Conservation (phyloP, 208 protist species). For the Entamoeba histolytica region DNA sequence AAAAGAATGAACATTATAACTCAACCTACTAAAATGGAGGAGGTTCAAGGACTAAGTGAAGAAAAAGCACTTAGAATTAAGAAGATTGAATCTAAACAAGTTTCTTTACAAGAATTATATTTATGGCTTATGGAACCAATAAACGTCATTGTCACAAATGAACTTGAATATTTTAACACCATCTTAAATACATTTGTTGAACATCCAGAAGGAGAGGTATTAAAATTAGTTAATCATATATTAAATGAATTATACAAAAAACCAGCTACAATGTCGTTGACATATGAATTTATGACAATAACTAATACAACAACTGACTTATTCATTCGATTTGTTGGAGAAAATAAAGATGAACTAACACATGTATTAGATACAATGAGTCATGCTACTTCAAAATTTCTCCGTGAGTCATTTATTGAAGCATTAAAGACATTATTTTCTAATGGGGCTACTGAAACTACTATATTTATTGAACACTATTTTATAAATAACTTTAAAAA, state of each 20-base stretch:
- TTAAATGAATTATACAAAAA: not conserved
- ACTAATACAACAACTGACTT: not conserved
- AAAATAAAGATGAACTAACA: not conserved
- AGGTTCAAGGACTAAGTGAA: too few relatives aligned
- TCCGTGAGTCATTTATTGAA: not conserved
- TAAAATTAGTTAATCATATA: not conserved
- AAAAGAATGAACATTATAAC: too few relatives aligned
- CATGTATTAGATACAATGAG: not conserved
- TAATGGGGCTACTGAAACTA: not conserved
- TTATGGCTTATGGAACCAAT: not conserved
- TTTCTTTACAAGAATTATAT: too few relatives aligned
- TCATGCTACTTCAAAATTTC: not conserved
- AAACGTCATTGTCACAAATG: not conserved
- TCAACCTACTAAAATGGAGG: too few relatives aligned
- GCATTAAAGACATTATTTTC: not conserved
- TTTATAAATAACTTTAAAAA: not conserved
- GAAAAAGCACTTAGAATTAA: too few relatives aligned
- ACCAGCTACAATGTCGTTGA: not conserved
- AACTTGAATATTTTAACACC: not conserved
- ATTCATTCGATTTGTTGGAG: not conserved
- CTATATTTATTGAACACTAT: not conserved
- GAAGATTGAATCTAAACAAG: too few relatives aligned
- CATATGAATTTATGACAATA: not conserved
- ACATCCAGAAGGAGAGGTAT: not conserved
- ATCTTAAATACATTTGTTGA: not conserved